A percentile compares a stretch with the other conserved stretches of the same genome.
These are phyloP conservation scores for Avicennia marina DNA, from an alignment of 257 asterid species.

Conservation along the genomic window DNA sequence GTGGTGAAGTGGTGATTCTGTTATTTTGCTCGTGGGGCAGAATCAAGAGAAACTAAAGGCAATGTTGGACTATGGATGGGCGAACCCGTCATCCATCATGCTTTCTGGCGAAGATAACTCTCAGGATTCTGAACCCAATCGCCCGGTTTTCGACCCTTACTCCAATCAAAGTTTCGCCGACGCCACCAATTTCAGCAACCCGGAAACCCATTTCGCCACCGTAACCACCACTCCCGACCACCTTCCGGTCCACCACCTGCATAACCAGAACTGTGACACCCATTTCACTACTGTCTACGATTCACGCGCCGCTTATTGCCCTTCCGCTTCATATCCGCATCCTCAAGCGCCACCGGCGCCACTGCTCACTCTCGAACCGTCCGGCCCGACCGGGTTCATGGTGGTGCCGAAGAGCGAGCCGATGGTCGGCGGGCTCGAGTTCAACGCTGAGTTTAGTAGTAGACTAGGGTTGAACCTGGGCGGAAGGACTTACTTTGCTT, in stretches of 20 bases:
- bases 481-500: slow-evolving; percentile 82
- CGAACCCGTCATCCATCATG: slow-evolving; percentile 64
- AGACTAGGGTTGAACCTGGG: slow-evolving; percentile 85
- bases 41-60: not conserved
- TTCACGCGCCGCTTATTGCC: slow-evolving; percentile 41
- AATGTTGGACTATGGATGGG: slow-evolving; percentile 97
- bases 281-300: slow-evolving; percentile 39
- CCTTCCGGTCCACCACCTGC: slow-evolving; percentile 30
- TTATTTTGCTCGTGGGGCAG: slow-evolving; percentile 9
- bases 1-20: slow-evolving; percentile 18
- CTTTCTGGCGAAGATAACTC: slow-evolving; percentile 52
- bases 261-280: slow-evolving; percentile 20
- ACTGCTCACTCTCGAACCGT: slow-evolving; percentile 58
- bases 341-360: slow-evolving; percentile 38
- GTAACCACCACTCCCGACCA: slow-evolving; percentile 16
- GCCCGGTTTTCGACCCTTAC: slow-evolving; percentile 49
- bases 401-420: slow-evolving; percentile 82
- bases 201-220: slow-evolving; percentile 42
- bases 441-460: slow-evolving; percentile 32
- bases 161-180: slow-evolving; percentile 34
- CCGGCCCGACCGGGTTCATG: slow-evolving; percentile 47
- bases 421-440: slow-evolving; percentile 36
- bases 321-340: slow-evolving; percentile 25
- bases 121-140: slow-evolving; percentile 46
- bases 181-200: slow-evolving; percentile 30